Base-by-base conservation (phyloP, 2,329 filamentous ascomycete genomes). In the Trichoderma lentiforme region DNA sequence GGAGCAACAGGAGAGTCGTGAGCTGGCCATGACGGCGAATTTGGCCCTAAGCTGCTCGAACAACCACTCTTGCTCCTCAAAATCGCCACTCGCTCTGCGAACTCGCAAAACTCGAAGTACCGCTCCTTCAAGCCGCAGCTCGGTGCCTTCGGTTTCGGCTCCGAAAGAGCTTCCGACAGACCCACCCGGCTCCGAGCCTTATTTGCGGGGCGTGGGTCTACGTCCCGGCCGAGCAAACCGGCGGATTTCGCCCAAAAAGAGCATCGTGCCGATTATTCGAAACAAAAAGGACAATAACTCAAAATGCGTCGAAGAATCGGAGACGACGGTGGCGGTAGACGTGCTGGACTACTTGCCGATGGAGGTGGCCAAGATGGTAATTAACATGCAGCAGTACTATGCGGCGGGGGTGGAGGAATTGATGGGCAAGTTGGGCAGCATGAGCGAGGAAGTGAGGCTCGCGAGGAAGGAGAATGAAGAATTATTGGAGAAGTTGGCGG, bases 331-430 rank as follows among this genome's bases (percentile, higher is more conserved):
- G 64, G 21, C 57, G 8, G 47, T n/a, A 28, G 47, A 60, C 34
- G 71, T 0, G 15, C 32, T 11, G 61, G 60, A 74, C 2, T 56
- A 70, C 8, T 70, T 74, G 1, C 73, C 76, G 2, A 14, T 71
- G 6, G 61, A 64, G 11, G 30, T 78, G 2, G 73, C 75, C 2
- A 58, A 58, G 6, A 53, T 65, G 3, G 63, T 78, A 0, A 70
- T 76, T 3, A 76, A 76, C 3, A 75, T 78, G 72, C 75, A 76
- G 7, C 73, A 75, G n/a, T 56, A 75, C 8, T 78, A 78, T 11
- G 63, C 53, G 1, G 47, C 71, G 3, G 74, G 77, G 11, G 70
- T 78, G 1, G 63, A 73, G 18, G 71, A 61, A 0, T 64, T 78
- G 26, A 72, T 60, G 64, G 64, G 66, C 56, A 74, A 26, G 26